Percentiles rank a stretch among this genome's conserved stretches.
phyloP scores from a whole-genome alignment of 148 eudicot genomes.

The Euryodendron excelsum region DNA sequence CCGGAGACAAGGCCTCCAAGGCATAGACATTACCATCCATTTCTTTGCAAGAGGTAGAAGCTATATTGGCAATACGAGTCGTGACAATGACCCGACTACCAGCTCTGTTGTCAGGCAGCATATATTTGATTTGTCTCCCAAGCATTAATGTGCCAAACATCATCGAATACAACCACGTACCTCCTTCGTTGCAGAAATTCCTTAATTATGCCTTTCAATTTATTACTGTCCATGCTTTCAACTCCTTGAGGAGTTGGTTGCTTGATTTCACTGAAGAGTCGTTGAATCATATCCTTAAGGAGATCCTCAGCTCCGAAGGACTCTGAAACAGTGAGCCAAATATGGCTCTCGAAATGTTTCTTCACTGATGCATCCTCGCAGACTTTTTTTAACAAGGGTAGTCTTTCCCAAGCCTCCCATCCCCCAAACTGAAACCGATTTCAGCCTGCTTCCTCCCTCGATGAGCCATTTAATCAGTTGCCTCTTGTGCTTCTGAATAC shows the following conservation, averaged over 20 bases:
- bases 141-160: neutral
- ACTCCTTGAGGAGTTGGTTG: neutral
- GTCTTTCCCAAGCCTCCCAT: slow-evolving; percentile 25
- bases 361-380: neutral
- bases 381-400: slow-evolving; percentile 18
- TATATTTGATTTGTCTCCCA: neutral
- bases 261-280: neutral
- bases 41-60: neutral
- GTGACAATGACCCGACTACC: neutral
- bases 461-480: neutral
- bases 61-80: neutral
- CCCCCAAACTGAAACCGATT: slow-evolving; percentile 18
- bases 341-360: neutral
- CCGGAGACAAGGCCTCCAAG: neutral
- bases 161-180: neutral
- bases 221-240: neutral
- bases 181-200: neutral
- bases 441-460: neutral
- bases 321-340: slow-evolving; percentile 17
- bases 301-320: neutral
- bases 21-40: neutral
- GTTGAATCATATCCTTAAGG: neutral
- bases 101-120: neutral
- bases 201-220: neutral
- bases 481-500: neutral